Conservation (phyloP, 2,329 filamentous ascomycete genomes). For the Albifimbria verrucaria region DNA sequence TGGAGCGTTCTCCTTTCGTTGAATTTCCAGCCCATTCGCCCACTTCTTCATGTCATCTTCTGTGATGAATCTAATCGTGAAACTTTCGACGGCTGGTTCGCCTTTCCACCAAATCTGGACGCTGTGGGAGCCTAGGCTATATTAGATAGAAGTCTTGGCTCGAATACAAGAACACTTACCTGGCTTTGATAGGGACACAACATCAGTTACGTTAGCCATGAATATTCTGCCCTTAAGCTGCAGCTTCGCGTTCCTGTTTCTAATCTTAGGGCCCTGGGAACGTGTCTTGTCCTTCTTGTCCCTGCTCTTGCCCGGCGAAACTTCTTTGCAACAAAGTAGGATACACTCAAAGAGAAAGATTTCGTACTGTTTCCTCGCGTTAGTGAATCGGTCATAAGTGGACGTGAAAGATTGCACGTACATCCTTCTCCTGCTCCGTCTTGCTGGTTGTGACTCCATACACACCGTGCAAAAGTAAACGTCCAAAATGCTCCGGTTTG, state of each 20-base stretch:
- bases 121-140: conserved; percentile 72
- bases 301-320: conserved; percentile 78
- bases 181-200: conserved; percentile 82
- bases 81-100: conserved; percentile 92
- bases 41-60: conserved; percentile 94
- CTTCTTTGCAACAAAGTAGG: conserved; percentile 93
- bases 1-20: conserved; percentile 61
- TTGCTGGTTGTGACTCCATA: conserved; percentile 89
- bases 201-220: conserved; percentile 97
- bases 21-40: conserved; percentile 73
- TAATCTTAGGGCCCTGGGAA: conserved; percentile 52
- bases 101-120: conserved; percentile 99
- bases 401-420: conserved; percentile 32
- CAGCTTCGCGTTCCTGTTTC: conserved; percentile 72
- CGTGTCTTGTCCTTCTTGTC: conserved; percentile 69
- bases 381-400: conserved; percentile 22
- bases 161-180: conserved; percentile 51
- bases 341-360: conserved; percentile 97
- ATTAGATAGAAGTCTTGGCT: conserved; percentile 22
- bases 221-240: conserved; percentile 97
- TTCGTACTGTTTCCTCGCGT: conserved; percentile 68
- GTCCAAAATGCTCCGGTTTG: conserved; percentile 85
- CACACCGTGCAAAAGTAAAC: conserved; percentile 81
- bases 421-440: conserved; percentile 89
- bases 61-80: conserved; percentile 88